These are phyloP conservation scores for Pythium scleroteichum DNA, from an alignment of 352 stramenopile genomes.

Conservation along the genomic window DNA sequence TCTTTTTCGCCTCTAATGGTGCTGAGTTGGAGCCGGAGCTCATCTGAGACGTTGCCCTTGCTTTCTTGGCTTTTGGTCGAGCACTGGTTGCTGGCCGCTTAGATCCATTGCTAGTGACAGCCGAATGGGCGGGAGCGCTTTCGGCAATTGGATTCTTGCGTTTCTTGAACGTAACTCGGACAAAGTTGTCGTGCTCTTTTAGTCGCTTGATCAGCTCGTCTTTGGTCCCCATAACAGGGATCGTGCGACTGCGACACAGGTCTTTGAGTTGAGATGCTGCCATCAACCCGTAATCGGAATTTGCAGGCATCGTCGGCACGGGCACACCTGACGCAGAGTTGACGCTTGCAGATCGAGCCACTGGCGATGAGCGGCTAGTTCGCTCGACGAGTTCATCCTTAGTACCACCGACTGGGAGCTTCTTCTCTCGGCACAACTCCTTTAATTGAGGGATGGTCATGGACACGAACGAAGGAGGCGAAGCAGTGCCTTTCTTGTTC, in stretches of 20 bases:
- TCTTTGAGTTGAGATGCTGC: constrained; percentile 22
- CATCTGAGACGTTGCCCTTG: background rate
- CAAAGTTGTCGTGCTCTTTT: constrained; percentile 20
- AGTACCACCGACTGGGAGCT: constrained; percentile 14
- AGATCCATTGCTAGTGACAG: too few relatives aligned
- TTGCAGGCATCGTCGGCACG: background rate
- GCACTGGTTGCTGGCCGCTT: background rate
- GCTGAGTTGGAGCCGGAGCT: background rate
- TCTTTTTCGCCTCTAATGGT: too few relatives aligned
- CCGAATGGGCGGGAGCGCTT: background rate
- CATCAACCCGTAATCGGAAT: constrained; percentile 22
- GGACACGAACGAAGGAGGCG: background rate
- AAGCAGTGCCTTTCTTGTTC: constrained; percentile 7
- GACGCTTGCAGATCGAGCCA: too few relatives aligned
- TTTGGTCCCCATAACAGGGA: constrained; percentile 22
- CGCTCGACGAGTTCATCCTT: constrained; percentile 23
- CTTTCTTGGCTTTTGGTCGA: constrained; percentile 13
- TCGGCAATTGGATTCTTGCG: constrained; percentile 11
- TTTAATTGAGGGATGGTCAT: constrained; percentile 22
- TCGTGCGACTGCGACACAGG: constrained; percentile 19
- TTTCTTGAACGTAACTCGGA: constrained; percentile 25
- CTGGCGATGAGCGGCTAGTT: too few relatives aligned
- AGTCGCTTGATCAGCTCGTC: constrained; percentile 20
- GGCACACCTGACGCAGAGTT: background rate
- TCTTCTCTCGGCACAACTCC: constrained; percentile 14